These are phyloP conservation scores for Torulaspora franciscae DNA, from an alignment of 805 yeast genomes.

Conservation along the genomic window DNA sequence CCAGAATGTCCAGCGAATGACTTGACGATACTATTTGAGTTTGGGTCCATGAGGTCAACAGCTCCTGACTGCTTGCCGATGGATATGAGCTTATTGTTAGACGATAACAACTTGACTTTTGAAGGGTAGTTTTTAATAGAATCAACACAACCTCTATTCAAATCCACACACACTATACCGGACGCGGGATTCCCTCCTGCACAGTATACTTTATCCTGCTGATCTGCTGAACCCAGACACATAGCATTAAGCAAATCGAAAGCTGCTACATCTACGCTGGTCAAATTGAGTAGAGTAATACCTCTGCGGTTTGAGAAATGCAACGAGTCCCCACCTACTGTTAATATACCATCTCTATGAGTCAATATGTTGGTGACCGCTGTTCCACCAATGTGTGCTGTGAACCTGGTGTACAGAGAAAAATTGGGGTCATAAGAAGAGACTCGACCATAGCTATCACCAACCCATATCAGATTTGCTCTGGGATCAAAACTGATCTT, in stretches of 20 bases:
- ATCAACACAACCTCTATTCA: constrained; percentile 37
- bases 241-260: constrained; percentile 38
- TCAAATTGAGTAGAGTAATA: constrained; percentile 37
- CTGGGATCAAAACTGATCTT: constrained; percentile 56
- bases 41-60: constrained; percentile 60
- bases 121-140: constrained; percentile 41
- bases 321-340: constrained; percentile 49
- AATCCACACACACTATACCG: constrained; percentile 42
- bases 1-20: constrained; percentile 58
- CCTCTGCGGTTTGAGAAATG: constrained; percentile 58
- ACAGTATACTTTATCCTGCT: constrained; percentile 43
- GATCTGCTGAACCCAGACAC: constrained; percentile 38
- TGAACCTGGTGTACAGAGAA: constrained; percentile 53
- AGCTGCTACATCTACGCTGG: constrained; percentile 32
- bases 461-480: constrained; percentile 82
- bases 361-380: constrained; percentile 51
- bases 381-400: constrained; percentile 43
- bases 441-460: constrained; percentile 55
- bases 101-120: constrained; percentile 45
- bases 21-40: constrained; percentile 43
- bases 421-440: constrained; percentile 45
- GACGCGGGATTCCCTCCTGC: constrained; percentile 37
- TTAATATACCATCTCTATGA: constrained; percentile 53
- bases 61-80: constrained; percentile 57
- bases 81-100: constrained; percentile 50